These are phyloP conservation scores for Metarhizium robertsii DNA, from an alignment of 2,329 filamentous ascomycete genomes.

Conservation along the genomic window DNA sequence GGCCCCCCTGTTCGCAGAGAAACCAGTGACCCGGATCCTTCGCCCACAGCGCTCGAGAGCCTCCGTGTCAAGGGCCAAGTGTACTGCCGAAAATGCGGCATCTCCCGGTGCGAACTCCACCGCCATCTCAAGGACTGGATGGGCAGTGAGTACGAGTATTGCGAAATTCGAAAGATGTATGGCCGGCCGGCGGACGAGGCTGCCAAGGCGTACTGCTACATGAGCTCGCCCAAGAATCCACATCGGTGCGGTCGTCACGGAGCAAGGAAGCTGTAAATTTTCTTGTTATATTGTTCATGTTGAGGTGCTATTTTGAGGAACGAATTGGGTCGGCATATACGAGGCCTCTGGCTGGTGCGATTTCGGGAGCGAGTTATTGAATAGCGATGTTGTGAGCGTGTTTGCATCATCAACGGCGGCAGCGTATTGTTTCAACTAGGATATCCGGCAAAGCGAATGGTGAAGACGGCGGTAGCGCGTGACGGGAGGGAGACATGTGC, in stretches of 20 bases:
- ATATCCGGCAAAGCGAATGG: background rate
- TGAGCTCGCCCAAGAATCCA: conserved; percentile 50
- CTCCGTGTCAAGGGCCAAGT: conserved; percentile 49
- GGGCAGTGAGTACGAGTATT: conserved; percentile 48
- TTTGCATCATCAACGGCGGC: background rate
- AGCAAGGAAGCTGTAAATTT: conserved; percentile 13
- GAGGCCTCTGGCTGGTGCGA: background rate
- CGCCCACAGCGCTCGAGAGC: conserved; percentile 27
- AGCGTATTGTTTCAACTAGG: background rate
- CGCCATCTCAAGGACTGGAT: conserved; percentile 53
- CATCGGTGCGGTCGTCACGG: conserved; percentile 49
- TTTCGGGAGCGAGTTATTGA: background rate
- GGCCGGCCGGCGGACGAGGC: conserved; percentile 37
- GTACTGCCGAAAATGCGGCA: conserved; percentile 53
- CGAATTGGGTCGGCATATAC: background rate
- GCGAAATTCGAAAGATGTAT: conserved; percentile 48
- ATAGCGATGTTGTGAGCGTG: background rate
- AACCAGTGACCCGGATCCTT: background rate
- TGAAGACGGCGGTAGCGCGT: background rate
- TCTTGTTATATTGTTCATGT: background rate
- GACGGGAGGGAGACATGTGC: background rate
- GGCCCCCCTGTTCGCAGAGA: conserved; percentile 29
- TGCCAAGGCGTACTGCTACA: conserved; percentile 44
- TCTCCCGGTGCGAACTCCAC: conserved; percentile 52
- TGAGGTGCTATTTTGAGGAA: background rate